Evolutionary conservation across 2,329 filamentous ascomycete genomes (phyloP).

Genomic region (Magnaporthiopsis rhizophila): DNA sequence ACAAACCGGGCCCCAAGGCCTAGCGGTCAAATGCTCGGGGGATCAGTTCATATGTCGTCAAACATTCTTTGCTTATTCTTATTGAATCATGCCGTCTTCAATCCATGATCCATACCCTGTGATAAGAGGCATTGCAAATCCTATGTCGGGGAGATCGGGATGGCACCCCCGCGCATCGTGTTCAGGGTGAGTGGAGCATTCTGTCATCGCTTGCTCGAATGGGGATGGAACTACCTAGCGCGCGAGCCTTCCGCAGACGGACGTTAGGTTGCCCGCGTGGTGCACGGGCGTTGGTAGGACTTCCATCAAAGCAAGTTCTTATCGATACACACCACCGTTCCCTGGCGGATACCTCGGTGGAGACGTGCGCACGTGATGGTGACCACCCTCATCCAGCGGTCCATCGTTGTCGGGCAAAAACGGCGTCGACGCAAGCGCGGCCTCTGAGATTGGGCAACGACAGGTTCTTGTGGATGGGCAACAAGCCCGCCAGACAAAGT

Average conservation of each 20-base stretch:
- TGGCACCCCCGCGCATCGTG: neutral
- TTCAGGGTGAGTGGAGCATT: neutral
- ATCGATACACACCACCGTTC: neutral
- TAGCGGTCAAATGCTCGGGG: neutral
- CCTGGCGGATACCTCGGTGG: neutral
- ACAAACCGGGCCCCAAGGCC: neutral
- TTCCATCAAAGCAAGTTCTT: neutral
- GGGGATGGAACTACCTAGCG: neutral
- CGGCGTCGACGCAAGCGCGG: neutral
- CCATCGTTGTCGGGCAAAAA: neutral
- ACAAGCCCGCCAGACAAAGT: neutral
- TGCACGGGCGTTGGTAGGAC: neutral
- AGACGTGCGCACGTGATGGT: neutral
- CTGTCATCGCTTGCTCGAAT: neutral
- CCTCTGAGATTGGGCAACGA: neutral
- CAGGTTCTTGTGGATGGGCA: neutral
- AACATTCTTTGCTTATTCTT: neutral
- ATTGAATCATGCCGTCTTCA: neutral
- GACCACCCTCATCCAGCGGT: neutral
- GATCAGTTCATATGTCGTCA: neutral
- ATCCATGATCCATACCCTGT: neutral
- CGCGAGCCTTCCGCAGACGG: neutral
- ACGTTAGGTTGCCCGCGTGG: neutral
- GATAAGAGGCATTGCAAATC: neutral
- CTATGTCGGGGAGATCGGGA: neutral